Evolutionary conservation across 2,329 filamentous ascomycete species (phyloP).

Genomic region (Alternaria sp.): DNA sequence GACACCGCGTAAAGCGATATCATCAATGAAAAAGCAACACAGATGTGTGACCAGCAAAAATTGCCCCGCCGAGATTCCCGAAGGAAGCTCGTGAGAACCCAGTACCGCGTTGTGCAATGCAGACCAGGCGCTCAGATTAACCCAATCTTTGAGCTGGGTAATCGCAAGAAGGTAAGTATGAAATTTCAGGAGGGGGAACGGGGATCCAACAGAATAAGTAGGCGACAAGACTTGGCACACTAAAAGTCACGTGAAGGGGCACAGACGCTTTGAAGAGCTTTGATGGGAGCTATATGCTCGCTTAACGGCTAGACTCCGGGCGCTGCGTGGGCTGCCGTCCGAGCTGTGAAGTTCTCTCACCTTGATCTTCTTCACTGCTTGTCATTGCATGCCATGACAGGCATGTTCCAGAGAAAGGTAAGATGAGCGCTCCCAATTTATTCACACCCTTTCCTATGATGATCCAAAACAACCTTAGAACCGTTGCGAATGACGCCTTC

Average conservation of each 20-base stretch:
- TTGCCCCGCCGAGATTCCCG: conserved; percentile 43
- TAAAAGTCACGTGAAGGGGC: background rate
- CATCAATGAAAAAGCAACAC: conserved; percentile 47
- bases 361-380: background rate
- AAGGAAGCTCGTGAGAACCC: conserved; percentile 42
- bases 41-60: conserved; percentile 33
- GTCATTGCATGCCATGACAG: conserved; percentile 2
- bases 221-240: background rate
- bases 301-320: background rate
- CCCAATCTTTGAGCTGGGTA: conserved; percentile 39
- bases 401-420: conserved; percentile 8
- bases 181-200: background rate
- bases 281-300: background rate
- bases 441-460: conserved; percentile 28
- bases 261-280: background rate
- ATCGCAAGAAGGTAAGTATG: conserved; percentile 34
- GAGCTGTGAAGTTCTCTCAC: conserved; percentile 6
- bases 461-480: conserved; percentile 57
- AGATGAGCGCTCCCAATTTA: background rate
- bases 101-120: conserved; percentile 48
- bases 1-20: conserved; percentile 34
- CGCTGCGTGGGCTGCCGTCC: background rate
- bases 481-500: conserved; percentile 71
- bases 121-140: conserved; percentile 37
- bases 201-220: background rate